Evolutionary conservation across 148 eudicot genomes (phyloP), one percentile per base, ranked within the genome.

Genomic region (Fagopyrum homotropicum): DNA sequence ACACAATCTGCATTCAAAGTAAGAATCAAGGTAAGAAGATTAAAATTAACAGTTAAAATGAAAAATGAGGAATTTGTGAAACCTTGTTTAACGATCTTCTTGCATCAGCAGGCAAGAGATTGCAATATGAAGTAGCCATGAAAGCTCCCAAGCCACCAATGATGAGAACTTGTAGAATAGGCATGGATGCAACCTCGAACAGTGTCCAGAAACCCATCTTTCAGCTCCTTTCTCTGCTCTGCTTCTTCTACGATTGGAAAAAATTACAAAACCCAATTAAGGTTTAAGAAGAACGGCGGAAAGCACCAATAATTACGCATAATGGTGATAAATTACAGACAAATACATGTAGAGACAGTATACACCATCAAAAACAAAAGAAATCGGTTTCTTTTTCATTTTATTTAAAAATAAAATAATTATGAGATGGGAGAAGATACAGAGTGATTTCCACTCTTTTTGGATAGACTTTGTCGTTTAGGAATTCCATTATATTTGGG

Each of bases 1-100:
- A 95, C 79, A 92, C 97, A 43, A 95, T 86, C 98, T 94, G 91
- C 81, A 80, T 45, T 4, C 6, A 22, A 2, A 26, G 1, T 2
- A 60, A 56, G 26, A n/a, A 4, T 5, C 0, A 56, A 7, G 52
- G 14, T 49, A 7, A 19, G 30, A 5, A 10, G 30, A 66, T 66
- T 8, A 66, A 66, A 35, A 35, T 15, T 2, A 1, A 66, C n/a
- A 30, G 26, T 15, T 29, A 1, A 14, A 9, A 43, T 8, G 1
- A 30, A 4, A 64, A 16, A 64, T 2, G 7, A 29, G 0, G 4
- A 10, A 9, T 0, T 9, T 22, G 14, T 9, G 46, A 9, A 40
- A 79, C 86, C 84, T 79, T 84, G 82, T 84, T 84, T 1, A 84
- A 73, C 17, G 72, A 81, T 69, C 47, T 77, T 45, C 87, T 61